Percentiles rank a stretch among this genome's conserved stretches.
Conservation (phyloP, 2,329 filamentous ascomycete species). For the Pestalotiopsis sp. region DNA sequence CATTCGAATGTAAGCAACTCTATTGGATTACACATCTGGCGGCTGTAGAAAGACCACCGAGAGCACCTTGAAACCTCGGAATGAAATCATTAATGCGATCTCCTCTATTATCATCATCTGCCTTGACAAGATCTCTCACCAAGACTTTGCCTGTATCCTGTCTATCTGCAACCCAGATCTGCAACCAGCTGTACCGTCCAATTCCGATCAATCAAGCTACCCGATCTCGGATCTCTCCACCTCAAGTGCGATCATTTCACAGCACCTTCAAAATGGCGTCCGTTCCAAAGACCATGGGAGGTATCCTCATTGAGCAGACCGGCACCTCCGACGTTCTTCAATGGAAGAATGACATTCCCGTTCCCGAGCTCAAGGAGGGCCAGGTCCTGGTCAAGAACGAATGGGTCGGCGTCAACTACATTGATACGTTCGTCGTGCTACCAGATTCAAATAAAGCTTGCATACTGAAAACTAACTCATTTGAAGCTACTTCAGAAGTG, state of each 20-base stretch:
- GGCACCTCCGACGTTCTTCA: conserved; percentile 74
- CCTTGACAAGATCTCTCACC: background rate
- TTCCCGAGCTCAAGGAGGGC: conserved; percentile 68
- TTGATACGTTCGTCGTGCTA: conserved; percentile 65
- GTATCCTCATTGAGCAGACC: conserved; percentile 70
- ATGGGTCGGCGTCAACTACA: conserved; percentile 82
- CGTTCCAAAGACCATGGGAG: conserved; percentile 70
- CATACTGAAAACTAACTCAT: conserved; percentile 3
- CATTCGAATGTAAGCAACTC: background rate
- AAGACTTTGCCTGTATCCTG: background rate
- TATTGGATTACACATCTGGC: background rate
- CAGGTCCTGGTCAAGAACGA: conserved; percentile 82
- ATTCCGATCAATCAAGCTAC: background rate
- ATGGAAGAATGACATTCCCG: conserved; percentile 69
- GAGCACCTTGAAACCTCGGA: background rate
- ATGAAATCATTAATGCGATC: conserved; percentile 3
- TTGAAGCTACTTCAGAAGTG: conserved; percentile 76
- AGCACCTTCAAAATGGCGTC: conserved; percentile 28
- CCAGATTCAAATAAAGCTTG: background rate
- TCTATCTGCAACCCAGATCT: background rate
- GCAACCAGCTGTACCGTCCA: background rate
- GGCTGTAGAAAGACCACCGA: background rate
- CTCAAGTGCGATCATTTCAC: conserved; percentile 1
- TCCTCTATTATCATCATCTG: background rate
- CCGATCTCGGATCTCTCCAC: background rate